These are phyloP conservation scores for Rubia tinctorum DNA, from an alignment of 305 asterid species.

Conservation along the genomic window DNA sequence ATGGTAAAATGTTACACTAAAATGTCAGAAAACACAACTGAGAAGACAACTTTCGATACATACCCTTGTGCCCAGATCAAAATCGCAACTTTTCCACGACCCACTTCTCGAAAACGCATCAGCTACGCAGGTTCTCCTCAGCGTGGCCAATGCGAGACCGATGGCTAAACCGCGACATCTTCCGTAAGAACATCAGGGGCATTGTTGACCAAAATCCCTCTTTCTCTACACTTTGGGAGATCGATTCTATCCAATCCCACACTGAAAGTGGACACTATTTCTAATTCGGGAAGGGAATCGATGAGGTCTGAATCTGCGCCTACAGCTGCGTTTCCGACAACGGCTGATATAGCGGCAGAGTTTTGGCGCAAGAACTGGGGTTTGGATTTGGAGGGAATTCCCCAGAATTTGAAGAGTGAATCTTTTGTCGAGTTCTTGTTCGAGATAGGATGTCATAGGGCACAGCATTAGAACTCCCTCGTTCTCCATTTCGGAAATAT, in stretches of 20 bases:
- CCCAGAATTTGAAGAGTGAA: constrained; percentile 73
- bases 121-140: constrained; percentile 51
- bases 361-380: constrained; percentile 27
- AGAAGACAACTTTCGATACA: not conserved
- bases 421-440: constrained; percentile 53
- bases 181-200: constrained; percentile 80
- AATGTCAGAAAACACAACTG: not conserved
- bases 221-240: constrained; percentile 49
- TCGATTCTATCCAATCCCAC: constrained; percentile 83
- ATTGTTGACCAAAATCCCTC: constrained; percentile 71
- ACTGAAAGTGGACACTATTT: constrained; percentile 67
- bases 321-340: constrained; percentile 46
- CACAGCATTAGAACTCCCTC: constrained; percentile 38
- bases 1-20: not conserved
- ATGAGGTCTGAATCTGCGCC: constrained; percentile 65
- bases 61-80: constrained; percentile 57
- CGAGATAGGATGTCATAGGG: constrained; percentile 62
- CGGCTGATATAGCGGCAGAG: constrained; percentile 46
- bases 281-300: constrained; percentile 60
- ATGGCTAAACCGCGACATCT: constrained; percentile 82
- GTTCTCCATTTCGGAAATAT: constrained; percentile 19
- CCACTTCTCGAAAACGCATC: constrained; percentile 48
- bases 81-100: constrained; percentile 49
- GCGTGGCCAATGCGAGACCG: constrained; percentile 47
- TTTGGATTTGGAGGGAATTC: constrained; percentile 24